phyloP scores from a whole-genome alignment of 78 protist genomes.

The Dictyostelium purpureum region DNA sequence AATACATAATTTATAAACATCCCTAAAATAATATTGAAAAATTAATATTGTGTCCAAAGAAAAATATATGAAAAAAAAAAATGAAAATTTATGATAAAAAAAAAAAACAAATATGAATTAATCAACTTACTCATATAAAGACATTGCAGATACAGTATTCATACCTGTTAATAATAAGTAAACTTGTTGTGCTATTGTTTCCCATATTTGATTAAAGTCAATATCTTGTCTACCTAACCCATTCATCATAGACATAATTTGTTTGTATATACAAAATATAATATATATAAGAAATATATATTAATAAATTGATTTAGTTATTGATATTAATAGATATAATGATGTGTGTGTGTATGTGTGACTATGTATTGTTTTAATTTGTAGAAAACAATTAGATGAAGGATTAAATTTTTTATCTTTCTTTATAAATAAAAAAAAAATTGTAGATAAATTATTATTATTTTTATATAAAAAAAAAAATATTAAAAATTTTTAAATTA shows the following conservation, averaged over 20 bases:
- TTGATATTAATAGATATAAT: too few species aligned
- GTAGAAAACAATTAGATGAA: too few species aligned
- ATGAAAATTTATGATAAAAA: too few species aligned
- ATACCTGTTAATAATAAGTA: slow-evolving; percentile 10
- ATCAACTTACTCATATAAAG: slow-evolving; percentile 22
- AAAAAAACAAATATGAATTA: background rate
- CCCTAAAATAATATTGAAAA: background rate
- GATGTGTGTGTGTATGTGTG: too few species aligned
- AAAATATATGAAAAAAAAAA: background rate
- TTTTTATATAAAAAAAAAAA: too few species aligned
- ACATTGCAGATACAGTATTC: background rate
- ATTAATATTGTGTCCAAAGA: background rate
- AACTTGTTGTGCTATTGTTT: slow-evolving; percentile 3
- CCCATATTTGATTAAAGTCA: slow-evolving; percentile 55
- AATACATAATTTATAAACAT: slow-evolving; percentile 63
- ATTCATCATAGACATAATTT: background rate
- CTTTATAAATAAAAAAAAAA: background rate
- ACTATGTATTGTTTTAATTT: too few species aligned
- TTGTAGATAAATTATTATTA: background rate
- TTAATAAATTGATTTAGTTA: too few species aligned
- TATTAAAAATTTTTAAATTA: background rate
- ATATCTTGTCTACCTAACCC: slow-evolving; percentile 20
- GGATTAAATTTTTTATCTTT: too few species aligned
- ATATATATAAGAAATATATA: too few species aligned
- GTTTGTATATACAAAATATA: background rate